Evolutionary conservation across 2,329 filamentous ascomycete genomes (phyloP).

Genomic region (Aspergillus pseudonomiae): DNA sequence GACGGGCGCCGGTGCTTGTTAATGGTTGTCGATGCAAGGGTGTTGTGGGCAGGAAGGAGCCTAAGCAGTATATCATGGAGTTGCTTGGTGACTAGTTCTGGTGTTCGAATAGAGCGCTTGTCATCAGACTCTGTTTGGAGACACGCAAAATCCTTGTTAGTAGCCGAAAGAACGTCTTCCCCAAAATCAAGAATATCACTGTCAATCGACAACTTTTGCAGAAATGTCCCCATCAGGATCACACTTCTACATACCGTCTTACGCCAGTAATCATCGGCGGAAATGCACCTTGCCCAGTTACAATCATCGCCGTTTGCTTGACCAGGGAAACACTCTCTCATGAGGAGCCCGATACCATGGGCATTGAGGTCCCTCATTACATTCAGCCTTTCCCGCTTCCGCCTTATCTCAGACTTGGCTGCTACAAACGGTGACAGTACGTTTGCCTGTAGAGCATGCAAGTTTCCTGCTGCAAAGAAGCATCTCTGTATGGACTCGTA

Average conservation of each 20-base stretch:
- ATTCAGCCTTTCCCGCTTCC: slow-evolving; percentile 72
- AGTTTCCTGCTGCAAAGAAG: slow-evolving; percentile 71
- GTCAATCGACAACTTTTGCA: slow-evolving; percentile 70
- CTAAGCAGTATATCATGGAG: slow-evolving; percentile 64
- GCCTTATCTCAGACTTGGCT: slow-evolving; percentile 72
- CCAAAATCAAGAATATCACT: slow-evolving; percentile 58
- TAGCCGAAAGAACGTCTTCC: slow-evolving; percentile 57
- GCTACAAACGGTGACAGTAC: slow-evolving; percentile 79
- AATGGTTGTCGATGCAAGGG: slow-evolving; percentile 59
- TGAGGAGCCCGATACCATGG: slow-evolving; percentile 81
- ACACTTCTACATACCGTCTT: slow-evolving; percentile 78
- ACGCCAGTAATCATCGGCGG: slow-evolving; percentile 63
- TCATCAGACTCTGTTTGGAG: slow-evolving; percentile 17
- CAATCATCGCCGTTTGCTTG: slow-evolving; percentile 61
- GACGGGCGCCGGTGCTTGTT: slow-evolving; percentile 74
- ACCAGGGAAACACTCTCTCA: slow-evolving; percentile 80
- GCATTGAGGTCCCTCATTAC: slow-evolving; percentile 79
- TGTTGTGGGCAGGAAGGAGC: slow-evolving; percentile 69
- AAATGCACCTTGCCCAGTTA: slow-evolving; percentile 49
- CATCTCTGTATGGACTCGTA: slow-evolving; percentile 79
- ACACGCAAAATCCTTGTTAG: slow-evolving; percentile 63
- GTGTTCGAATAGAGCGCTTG: slow-evolving; percentile 40
- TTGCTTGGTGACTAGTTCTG: slow-evolving; percentile 36
- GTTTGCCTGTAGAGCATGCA: slow-evolving; percentile 70
- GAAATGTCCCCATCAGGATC: slow-evolving; percentile 81